Conservation (phyloP, 805 yeast species). For the Ogataea glucozyma region DNA sequence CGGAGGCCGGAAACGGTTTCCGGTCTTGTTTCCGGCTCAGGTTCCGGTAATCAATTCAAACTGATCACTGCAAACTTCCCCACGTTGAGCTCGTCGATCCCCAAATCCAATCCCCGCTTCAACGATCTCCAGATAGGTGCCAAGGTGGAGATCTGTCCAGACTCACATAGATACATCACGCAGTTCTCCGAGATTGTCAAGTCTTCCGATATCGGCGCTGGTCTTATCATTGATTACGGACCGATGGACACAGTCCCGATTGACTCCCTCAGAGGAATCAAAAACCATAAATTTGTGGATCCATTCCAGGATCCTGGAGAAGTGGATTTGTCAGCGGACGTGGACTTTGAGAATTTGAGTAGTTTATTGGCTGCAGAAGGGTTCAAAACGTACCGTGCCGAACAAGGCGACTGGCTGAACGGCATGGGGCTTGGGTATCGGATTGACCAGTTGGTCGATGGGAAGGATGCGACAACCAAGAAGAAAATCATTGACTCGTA, state of each 20-base stretch:
- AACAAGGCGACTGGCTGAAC: conserved; percentile 80
- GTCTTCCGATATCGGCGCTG: conserved; percentile 54
- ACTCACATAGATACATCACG: conserved; percentile 57
- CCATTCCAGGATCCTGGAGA: conserved; percentile 78
- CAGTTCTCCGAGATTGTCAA: conserved; percentile 46
- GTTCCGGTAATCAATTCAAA: conserved; percentile 47
- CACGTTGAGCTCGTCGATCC: conserved; percentile 63
- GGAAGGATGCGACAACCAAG: conserved; percentile 44
- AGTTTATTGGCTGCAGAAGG: conserved; percentile 33
- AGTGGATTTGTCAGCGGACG: conserved; percentile 82
- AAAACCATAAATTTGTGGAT: conserved; percentile 67
- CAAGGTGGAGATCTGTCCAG: conserved; percentile 73
- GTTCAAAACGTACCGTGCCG: conserved; percentile 32
- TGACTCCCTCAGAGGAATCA: conserved; percentile 73
- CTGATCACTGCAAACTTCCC: conserved; percentile 57
- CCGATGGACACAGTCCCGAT: conserved; percentile 59
- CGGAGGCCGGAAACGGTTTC: conserved; percentile 10
- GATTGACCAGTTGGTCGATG: conserved; percentile 55
- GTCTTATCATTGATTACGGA: conserved; percentile 79
- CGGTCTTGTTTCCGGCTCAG: too few relatives aligned
- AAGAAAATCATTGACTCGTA: conserved; percentile 58
- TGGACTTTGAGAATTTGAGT: conserved; percentile 67
- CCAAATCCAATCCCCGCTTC: conserved; percentile 52
- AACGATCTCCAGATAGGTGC: conserved; percentile 54
- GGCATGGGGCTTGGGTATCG: conserved; percentile 74